Base-by-base conservation (phyloP, 306 rosid species). In the Vicia sativa region DNA sequence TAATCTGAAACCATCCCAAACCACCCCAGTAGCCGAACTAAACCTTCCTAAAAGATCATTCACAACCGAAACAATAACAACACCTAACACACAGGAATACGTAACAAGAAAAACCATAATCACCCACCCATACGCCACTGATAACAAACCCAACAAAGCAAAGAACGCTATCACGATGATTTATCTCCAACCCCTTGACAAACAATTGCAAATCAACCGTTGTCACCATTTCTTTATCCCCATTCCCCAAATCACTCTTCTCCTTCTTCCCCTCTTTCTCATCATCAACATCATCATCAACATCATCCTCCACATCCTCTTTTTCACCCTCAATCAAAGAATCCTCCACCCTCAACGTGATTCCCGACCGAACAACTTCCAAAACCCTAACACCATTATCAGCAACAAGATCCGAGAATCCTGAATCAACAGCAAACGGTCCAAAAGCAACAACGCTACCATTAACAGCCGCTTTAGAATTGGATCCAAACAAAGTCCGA, bases 1-100 rank as follows among this genome's bases (percentile, higher is more conserved):
- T 59, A 95, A 66, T 76, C 91, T 78, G 3, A 96, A 91, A 52
- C 99, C 99, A 68, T 91, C 91, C 96, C 95, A 88, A 45, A 87
- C 48, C 26, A 86, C 29, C 65, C 85, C 87, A 8, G 86, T 65
- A 16, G 87, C 75, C 6, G 90, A 90, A 75, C 81, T 74, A 66
- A 85, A 87, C 74, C 99, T 76, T 60, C 90, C 95, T 21, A 86
- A 42, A 23, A 85, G 80, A 82, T 84, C 92, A 68, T 85, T 88
- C 18, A 87, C 86, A 46, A 89, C 91, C 21, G 88, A 74, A 65
- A 85, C 72, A 62, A 88, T 85, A 74, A 95, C 96, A 79, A 82
- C 86, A 57, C 99, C 99, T 7, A 89, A 75, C 19, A 81, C 99
- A 91, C 91, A 87, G 5, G 97, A 88, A 79, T 90, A 90, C 1